Evolutionary conservation across 345 rosid genomes (phyloP).

Genomic region (Litchi chinensis): DNA sequence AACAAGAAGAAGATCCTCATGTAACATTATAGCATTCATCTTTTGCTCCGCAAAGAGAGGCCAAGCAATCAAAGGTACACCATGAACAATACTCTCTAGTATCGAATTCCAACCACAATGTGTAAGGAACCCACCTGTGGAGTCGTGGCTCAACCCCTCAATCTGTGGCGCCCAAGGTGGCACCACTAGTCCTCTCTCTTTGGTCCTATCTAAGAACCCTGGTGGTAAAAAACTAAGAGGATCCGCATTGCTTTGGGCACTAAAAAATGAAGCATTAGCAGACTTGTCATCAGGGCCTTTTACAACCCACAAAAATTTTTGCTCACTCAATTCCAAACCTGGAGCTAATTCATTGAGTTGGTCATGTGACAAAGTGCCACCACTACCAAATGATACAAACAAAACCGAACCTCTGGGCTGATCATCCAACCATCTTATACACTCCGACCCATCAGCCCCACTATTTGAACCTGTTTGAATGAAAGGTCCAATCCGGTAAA

Average conservation of each 20-base stretch:
- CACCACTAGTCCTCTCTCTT: constrained; percentile 25
- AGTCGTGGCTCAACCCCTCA: constrained; percentile 28
- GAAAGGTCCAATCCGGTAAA: constrained; percentile 48
- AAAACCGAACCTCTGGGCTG: constrained; percentile 35
- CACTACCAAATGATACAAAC: constrained; percentile 39
- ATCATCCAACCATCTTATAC: constrained; percentile 35
- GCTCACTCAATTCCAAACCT: constrained; percentile 34
- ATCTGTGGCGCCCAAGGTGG: constrained; percentile 35
- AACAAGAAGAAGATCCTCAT: constrained; percentile 10
- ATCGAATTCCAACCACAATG: constrained; percentile 40
- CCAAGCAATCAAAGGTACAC: constrained; percentile 39
- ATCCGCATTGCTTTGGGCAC: not conserved
- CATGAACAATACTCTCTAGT: constrained; percentile 28
- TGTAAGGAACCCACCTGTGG: constrained; percentile 32
- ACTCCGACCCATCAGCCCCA: constrained; percentile 11
- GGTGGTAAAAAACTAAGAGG: constrained; percentile 27
- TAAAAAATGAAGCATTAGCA: constrained; percentile 10
- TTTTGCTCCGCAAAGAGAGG: constrained; percentile 31
- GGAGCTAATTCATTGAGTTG: constrained; percentile 31
- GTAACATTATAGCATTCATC: constrained; percentile 25
- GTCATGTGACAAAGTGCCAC: constrained; percentile 28
- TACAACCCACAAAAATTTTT: constrained; percentile 31
- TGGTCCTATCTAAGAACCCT: constrained; percentile 33
- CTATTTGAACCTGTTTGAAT: not conserved
- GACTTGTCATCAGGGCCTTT: constrained; percentile 18